Evolutionary conservation across 139 green algal species (phyloP), one percentile per base, ranked within the genome.

Genomic region (Picochlorum costavermella): DNA sequence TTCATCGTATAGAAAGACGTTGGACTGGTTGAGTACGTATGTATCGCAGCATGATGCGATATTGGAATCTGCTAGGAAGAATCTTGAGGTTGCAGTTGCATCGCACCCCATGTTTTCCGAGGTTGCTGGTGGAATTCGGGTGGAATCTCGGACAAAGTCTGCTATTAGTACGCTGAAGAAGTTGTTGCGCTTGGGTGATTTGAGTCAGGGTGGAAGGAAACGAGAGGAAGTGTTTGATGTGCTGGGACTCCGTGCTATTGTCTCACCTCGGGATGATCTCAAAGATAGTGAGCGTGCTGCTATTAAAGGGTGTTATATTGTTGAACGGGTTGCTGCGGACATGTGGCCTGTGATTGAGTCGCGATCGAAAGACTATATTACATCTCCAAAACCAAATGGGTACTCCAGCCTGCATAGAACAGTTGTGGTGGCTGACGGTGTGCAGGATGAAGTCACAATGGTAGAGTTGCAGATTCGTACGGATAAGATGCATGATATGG

Each of bases 161-260:
- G 73, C 93, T 37, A 95, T 87, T 77, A 89, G 74, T 75, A 88
- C 89, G 10, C 94, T 98, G 83, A 86, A 87, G 69, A 98, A 98
- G 81, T 68, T 98, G 61, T 75, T 98, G 71, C 69, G 82, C 2
- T 69, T 95, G 70, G 79, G 75, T 20, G 72, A 92, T 44, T 51
- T 76, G n/a, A 67, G 63, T 6, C 56, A 70, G 1, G 87, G 90
- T 16, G 86, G 88, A 1, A 72, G 89, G 3, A 31, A 43, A 25
- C 60, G 71, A 2, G 69, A 82, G 4, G 72, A 96, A 66, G 72
- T 98, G 60, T 87, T 86, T 61, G 92, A 98, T 68, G 61, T 96
- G 46, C 75, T 98, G 48, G 92, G 90, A 33, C 75, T 98, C 59
- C 83, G 92, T 2, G 80, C 87, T 12, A 71, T 98, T 2, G 76